Percentiles rank a stretch among this genome's conserved stretches.
Conservation (phyloP, 805 yeast genomes). For the Wickerhamiella bombiphila region DNA sequence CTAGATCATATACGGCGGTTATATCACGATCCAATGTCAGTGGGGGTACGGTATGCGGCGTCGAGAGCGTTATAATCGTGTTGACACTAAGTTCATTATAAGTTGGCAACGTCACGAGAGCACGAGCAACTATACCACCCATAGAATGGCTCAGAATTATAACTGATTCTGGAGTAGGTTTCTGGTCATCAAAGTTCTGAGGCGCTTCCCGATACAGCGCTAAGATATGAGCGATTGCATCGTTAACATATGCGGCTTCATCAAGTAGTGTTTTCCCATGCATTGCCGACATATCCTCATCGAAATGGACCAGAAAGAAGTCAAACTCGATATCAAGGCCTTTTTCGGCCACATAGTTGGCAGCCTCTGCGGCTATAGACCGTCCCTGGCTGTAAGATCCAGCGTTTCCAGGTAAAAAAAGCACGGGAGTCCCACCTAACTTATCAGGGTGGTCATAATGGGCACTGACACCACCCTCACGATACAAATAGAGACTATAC, state of each 20-base stretch:
- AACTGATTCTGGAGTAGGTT: conserved; percentile 46
- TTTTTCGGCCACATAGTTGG: conserved; percentile 37
- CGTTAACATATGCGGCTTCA: conserved; percentile 86
- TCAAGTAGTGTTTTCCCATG: conserved; percentile 88
- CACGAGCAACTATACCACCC: conserved; percentile 94
- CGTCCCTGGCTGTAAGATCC: conserved; percentile 85
- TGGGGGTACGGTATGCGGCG: conserved; percentile 90
- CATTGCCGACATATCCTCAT: conserved; percentile 90
- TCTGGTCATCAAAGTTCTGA: conserved; percentile 7
- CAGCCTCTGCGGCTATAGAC: conserved; percentile 74
- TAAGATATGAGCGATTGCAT: conserved; percentile 66
- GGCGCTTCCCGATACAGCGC: conserved; percentile 38
- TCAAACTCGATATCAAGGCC: conserved; percentile 35
- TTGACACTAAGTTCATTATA: conserved; percentile 59
- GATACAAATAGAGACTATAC: conserved; percentile 68
- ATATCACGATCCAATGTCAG: conserved; percentile 87
- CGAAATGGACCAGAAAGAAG: conserved; percentile 83
- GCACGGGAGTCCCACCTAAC: conserved; percentile 72
- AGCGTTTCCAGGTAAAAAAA: conserved; percentile 95
- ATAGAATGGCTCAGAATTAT: conserved; percentile 81
- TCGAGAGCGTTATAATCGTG: conserved; percentile 69
- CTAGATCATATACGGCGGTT: conserved; percentile 52
- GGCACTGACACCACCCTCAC: conserved; percentile 50
- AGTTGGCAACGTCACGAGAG: conserved; percentile 67
- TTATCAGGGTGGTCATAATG: conserved; percentile 15